Evolutionary conservation across 1,284 basidiomycete species (phyloP).

Genomic region (Tetrapyrgos nigripes): DNA sequence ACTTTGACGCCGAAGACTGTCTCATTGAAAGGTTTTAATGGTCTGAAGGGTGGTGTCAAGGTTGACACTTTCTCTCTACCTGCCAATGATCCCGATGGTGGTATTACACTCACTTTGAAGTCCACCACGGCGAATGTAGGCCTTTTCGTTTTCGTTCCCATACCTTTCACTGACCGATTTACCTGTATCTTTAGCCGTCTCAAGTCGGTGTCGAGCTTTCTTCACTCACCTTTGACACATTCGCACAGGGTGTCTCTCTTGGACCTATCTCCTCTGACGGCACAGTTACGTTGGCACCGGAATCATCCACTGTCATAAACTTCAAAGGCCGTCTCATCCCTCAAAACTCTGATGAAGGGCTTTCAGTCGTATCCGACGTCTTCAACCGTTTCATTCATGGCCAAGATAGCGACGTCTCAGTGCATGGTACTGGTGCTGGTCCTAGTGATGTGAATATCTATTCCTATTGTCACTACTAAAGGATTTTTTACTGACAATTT

Average conservation of each 20-base stretch:
- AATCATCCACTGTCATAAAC: constrained; percentile 58
- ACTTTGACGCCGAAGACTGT: constrained; percentile 64
- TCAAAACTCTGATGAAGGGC: constrained; percentile 58
- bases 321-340: constrained; percentile 72
- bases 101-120: constrained; percentile 72
- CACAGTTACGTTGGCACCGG: constrained; percentile 62
- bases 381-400: constrained; percentile 83
- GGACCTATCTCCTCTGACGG: constrained; percentile 62
- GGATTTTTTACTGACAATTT: not conserved
- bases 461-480: not conserved
- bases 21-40: constrained; percentile 76
- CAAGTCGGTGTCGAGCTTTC: constrained; percentile 78
- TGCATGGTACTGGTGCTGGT: constrained; percentile 71
- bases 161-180: constrained; percentile 6
- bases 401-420: constrained; percentile 63
- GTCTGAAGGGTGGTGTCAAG: constrained; percentile 65
- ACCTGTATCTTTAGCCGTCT: constrained; percentile 56
- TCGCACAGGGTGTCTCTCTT: constrained; percentile 58
- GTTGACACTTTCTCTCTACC: constrained; percentile 80
- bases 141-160: constrained; percentile 5
- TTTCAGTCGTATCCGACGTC: constrained; percentile 66
- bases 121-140: constrained; percentile 68
- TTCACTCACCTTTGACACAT: constrained; percentile 68
- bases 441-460: constrained; percentile 55
- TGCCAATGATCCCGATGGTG: constrained; percentile 76